Evolutionary conservation across 1,139 yeast species (phyloP), one percentile per base, ranked within the genome.

Genomic region (Lodderomyces metapsilosis): DNA sequence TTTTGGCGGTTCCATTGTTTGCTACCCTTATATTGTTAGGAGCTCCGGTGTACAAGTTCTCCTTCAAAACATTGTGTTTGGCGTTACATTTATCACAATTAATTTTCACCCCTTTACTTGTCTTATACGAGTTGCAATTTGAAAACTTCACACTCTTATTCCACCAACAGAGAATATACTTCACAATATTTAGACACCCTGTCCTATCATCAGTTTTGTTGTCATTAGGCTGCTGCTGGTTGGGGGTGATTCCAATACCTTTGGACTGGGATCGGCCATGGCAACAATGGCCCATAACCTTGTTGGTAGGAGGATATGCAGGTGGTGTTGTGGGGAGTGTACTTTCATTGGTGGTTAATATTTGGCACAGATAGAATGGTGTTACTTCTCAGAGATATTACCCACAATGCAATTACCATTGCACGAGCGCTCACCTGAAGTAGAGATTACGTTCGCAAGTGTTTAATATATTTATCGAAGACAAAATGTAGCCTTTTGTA

Each of bases 181-280:
- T 49, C 4, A 47, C 50, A 5, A 52, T 70, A 3, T 56, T 62
- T 41, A 52, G 54, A 12, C 68, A 75, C 47, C 71, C 67, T 31
- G 53, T 74, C 2, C 62, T 76, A 36, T 56, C 68, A 27, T 56
- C 68, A 21, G 62, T 77, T 5, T 57, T 79, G 9, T 75, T 82
- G 31, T 74, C 82, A 0, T 65, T 83, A 34, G 53, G 84, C 7
- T 96, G 96, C 2, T 81, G 94, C 8, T 92, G 98, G 98, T 54
- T 88, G 2, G 97, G 98, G 9, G 96, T 94, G 4, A 66, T 88
- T 33, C 98, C 96, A 2, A 89, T 92, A 45, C 97, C 98, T 0
- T 72, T 92, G 44, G 98, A 92, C 61, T 92, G 98, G 98, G 98
- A 92, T 60, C 74, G 98, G 52, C 89, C 86, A 22, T 92, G 98